Conservation (phyloP, 805 yeast species). For the Saturnispora sekii region DNA sequence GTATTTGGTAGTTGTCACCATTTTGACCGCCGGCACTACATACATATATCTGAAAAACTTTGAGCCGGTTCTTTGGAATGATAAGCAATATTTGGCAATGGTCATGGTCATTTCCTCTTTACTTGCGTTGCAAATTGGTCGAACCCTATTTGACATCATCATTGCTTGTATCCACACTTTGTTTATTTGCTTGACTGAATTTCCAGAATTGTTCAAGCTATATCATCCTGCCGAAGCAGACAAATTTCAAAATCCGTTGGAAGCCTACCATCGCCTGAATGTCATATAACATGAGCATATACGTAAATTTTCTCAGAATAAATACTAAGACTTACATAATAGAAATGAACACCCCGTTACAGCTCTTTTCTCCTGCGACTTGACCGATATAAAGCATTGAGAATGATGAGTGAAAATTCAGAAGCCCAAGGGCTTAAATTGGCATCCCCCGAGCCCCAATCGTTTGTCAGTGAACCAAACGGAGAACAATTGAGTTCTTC, state of each 20-base stretch:
- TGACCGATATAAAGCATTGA: too few relatives aligned
- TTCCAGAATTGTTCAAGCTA: slow-evolving; percentile 69
- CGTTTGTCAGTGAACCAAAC: neutral
- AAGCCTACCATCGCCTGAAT: neutral
- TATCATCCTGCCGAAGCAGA: slow-evolving; percentile 45
- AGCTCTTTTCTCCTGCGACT: too few relatives aligned
- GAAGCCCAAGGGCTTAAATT: too few relatives aligned
- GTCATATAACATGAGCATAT: too few relatives aligned
- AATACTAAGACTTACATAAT: too few relatives aligned
- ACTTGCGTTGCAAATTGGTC: slow-evolving; percentile 63
- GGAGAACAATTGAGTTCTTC: neutral
- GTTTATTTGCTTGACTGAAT: slow-evolving; percentile 72
- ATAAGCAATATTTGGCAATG: slow-evolving; percentile 43
- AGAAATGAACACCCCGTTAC: too few relatives aligned
- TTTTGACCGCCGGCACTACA: slow-evolving; percentile 36
- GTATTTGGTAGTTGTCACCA: slow-evolving; percentile 58
- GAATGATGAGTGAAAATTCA: too few relatives aligned
- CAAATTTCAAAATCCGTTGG: slow-evolving; percentile 8
- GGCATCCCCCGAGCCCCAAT: neutral
- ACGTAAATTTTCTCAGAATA: too few relatives aligned
- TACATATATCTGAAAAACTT: slow-evolving; percentile 61
- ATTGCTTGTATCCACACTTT: slow-evolving; percentile 74
- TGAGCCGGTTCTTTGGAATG: slow-evolving; percentile 51
- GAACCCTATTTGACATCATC: slow-evolving; percentile 58
- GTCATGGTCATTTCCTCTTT: slow-evolving; percentile 30